Percentiles rank a stretch among this genome's conserved stretches.
Evolutionary conservation across 2,329 filamentous ascomycete genomes (phyloP).

Genomic region (Xylariaceae sp.): DNA sequence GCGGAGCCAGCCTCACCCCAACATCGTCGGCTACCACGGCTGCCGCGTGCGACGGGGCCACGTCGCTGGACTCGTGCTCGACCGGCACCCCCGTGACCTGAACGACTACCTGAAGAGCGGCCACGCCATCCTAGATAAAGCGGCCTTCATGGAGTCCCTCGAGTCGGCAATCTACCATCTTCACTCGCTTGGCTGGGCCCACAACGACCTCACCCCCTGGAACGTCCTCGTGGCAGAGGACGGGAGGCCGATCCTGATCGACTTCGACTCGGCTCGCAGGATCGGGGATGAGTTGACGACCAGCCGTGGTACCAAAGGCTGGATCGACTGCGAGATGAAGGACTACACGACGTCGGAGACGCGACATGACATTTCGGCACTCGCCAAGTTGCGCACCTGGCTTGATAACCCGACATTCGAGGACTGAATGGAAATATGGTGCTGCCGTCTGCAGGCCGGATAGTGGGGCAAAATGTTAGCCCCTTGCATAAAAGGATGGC

Average conservation of each 20-base stretch:
- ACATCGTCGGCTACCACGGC: constrained; percentile 9
- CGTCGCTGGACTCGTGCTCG: constrained; percentile 7
- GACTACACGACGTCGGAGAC: constrained; percentile 11
- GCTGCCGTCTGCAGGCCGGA: not conserved
- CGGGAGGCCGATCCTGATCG: constrained; percentile 8
- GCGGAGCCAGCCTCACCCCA: constrained; percentile 3
- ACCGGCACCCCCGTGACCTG: constrained; percentile 1
- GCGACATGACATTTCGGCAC: constrained; percentile 8
- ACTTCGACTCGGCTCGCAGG: constrained; percentile 18
- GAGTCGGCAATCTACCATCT: constrained; percentile 6
- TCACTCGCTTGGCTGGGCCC: constrained; percentile 9
- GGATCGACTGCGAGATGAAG: constrained; percentile 11
- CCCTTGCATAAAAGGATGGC: too few relatives aligned
- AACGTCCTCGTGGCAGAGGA: constrained; percentile 9
- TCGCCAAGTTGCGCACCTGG: constrained; percentile 5
- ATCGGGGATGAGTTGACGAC: constrained; percentile 11
- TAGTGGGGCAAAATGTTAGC: too few relatives aligned
- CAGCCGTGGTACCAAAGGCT: constrained; percentile 10
- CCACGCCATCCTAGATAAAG: not conserved
- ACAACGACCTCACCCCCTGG: constrained; percentile 9
- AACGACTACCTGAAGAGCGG: constrained; percentile 6
- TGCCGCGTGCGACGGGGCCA: constrained; percentile 6
- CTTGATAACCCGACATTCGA: constrained; percentile 8
- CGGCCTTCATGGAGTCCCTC: constrained; percentile 7
- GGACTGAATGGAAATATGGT: not conserved